phyloP scores from a whole-genome alignment of 768 basidiomycete species.

The Lentinula guzmanii region DNA sequence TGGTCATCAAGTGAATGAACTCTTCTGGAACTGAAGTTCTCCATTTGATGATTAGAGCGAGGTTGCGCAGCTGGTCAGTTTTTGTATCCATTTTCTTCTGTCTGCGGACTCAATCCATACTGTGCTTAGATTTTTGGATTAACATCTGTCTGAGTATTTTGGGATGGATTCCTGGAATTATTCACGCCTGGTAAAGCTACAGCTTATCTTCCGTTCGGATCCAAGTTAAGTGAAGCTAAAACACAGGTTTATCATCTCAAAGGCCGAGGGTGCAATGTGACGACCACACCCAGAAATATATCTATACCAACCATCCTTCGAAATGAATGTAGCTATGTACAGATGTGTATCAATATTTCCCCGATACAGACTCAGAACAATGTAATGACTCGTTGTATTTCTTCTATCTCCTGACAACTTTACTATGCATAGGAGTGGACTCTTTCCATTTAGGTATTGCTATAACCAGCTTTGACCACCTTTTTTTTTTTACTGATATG shows the following conservation, averaged over 20 bases:
- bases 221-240: neutral
- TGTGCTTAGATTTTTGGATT: conserved; percentile 25
- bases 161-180: conserved; percentile 47
- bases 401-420: too few species aligned
- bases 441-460: too few species aligned
- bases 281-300: too few species aligned
- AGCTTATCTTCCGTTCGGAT: neutral
- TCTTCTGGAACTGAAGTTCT: neutral
- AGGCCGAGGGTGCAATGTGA: conserved; percentile 16
- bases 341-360: too few species aligned
- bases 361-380: too few species aligned
- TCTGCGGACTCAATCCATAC: neutral
- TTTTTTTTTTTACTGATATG: too few species aligned
- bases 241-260: conserved; percentile 18
- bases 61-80: conserved; percentile 18
- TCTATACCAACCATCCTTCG: too few species aligned
- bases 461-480: too few species aligned
- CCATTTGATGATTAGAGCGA: conserved; percentile 12
- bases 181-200: conserved; percentile 41
- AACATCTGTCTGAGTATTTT: conserved; percentile 33
- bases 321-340: too few species aligned
- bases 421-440: too few species aligned
- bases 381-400: too few species aligned
- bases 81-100: neutral
- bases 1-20: neutral